Conservation (phyloP, 768 basidiomycete species). For the Cantharellus cinnabarinus region DNA sequence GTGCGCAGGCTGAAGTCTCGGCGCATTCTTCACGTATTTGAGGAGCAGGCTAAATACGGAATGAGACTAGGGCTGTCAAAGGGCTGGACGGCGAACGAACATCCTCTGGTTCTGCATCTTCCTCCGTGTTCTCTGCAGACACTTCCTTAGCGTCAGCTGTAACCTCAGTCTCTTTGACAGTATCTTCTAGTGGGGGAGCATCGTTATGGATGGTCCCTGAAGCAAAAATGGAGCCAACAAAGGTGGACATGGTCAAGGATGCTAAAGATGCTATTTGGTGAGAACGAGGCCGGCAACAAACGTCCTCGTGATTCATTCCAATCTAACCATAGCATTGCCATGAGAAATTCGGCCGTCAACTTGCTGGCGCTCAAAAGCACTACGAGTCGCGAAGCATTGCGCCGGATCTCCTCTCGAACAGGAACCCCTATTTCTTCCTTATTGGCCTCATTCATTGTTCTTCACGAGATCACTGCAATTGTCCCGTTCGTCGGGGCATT, state of each 20-base stretch:
- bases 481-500: conserved; percentile 57
- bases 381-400: conserved; percentile 20
- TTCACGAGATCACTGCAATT: conserved; percentile 74
- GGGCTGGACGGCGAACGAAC: conserved; percentile 26
- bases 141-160: background rate
- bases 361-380: background rate
- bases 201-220: background rate
- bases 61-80: background rate
- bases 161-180: background rate
- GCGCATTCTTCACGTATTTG: conserved; percentile 58
- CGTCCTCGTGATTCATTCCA: too few species aligned
- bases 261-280: background rate
- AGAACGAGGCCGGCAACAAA: background rate
- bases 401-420: conserved; percentile 42
- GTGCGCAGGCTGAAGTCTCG: conserved; percentile 39
- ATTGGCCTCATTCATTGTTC: conserved; percentile 51
- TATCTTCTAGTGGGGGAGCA: background rate
- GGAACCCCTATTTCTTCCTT: conserved; percentile 62
- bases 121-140: conserved; percentile 24
- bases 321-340: too few species aligned
- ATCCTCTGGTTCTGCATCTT: conserved; percentile 55
- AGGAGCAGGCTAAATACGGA: conserved; percentile 35
- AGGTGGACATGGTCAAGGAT: background rate
- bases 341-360: too few species aligned
- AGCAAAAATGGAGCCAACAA: background rate